Evolutionary conservation across 768 basidiomycete genomes (phyloP), one percentile per base, ranked within the genome.

Genomic region (Tylopilus felleus): DNA sequence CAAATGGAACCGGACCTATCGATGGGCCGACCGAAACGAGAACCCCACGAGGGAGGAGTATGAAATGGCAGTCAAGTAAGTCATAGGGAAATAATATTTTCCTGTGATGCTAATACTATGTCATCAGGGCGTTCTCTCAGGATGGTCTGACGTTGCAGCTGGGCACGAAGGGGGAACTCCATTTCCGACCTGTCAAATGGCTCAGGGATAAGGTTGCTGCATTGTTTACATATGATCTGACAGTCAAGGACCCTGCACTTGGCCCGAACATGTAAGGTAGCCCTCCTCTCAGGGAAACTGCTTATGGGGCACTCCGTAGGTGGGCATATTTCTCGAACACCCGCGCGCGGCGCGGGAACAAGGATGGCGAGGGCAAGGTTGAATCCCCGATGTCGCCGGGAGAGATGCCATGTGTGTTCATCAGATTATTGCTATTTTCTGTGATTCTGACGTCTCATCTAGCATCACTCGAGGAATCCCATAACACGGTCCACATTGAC

Each of bases 301-400:
- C 35, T 41, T 14, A 21, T 38, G n/a, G 17, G 16, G 9, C 13
- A 41, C 12, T 14, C 2, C 16, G 36, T 33, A 61, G 60, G 60
- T 61, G 60, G 60, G 60, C 46, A 40, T 57, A 61, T 43, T 61
- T 61, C 38, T 53, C 59, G n/a, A n/a, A n/a, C n/a, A n/a, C n/a
- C n/a, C n/a, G n/a, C n/a, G n/a, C n/a, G n/a, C 4, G 56, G 27
- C 48, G 25, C 4, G 8, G 51, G 12, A 14, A 43, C 58, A 21
- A 2, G 21, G 1, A n/a, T n/a, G n/a, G n/a, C n/a, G 17, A 12
- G 0, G 21, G 6, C 3, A 22, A 36, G 12, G 36, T 61, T 8
- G 46, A 47, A 1, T 10, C 41, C 42, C 55, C 60, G 19, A 51
- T 53, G n/a, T n/a, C n/a, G n/a, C n/a, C n/a, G 48, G 3, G 2